Evolutionary conservation across 768 basidiomycete genomes (phyloP), one percentile per base, ranked within the genome.

Genomic region (Kwoniella heveanensis): DNA sequence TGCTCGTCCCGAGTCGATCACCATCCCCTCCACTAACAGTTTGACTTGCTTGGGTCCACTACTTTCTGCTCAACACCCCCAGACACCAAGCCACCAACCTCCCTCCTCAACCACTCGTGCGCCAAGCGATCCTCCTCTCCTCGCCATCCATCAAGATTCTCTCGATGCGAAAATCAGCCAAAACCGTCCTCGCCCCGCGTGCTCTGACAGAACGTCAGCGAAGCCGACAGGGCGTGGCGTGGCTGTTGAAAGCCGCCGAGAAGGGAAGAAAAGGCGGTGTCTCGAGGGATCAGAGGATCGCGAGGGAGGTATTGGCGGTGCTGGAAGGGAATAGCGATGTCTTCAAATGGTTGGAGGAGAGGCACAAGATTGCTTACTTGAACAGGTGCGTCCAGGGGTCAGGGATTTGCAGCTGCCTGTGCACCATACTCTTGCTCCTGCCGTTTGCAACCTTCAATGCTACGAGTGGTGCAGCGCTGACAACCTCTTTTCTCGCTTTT

Each of bases 141-240:
- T 84, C 90, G 2, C 94, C 94, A 1, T 85, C 87, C 0, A 86
- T 94, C 26, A 84, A 86, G 25, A 65, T 83, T 32, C 74, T 86
- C 63, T 85, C 84, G 27, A 84, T 86, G 68, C 85, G 85, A 57
- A 83, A 83, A 51, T 86, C 86, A 1, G 85, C 87, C 19, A 92
- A 92, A 80, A 83, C 81, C n/a, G 77, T 87, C 12, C 79, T 83
- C 48, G 85, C 83, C 44, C 92, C 93, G 0, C 81, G 86, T 13
- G 86, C 91, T 0, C 82, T 96, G 60, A 87, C 83, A 56, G 91
- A 92, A 81, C 86, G 89, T 74, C 91, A 93, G 81, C 84, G 92
- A 36, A 85, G 86, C 49, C 84, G 86, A 32, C 84, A 82, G 52
- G 92, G 87, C 2, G 83, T 95, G 37, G 76, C 83, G 64, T 90